phyloP scores from a whole-genome alignment of 2,329 filamentous ascomycete genomes.

The Helotiales sp. region DNA sequence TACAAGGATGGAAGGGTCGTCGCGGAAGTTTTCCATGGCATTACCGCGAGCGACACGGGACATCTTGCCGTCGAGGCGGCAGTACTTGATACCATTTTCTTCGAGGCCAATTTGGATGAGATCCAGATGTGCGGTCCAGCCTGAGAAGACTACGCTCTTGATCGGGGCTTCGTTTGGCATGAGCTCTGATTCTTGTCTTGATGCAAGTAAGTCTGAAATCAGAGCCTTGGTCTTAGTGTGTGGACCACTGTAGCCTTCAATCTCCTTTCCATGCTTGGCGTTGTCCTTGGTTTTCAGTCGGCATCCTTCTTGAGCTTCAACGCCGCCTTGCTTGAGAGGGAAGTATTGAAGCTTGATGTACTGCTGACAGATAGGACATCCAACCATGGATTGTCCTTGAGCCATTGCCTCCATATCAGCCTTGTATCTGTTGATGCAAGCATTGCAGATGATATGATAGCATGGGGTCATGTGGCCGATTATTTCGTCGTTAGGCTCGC shows the following conservation, averaged over 20 bases:
- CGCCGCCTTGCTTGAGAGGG: constrained; percentile 55
- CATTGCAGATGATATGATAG: constrained; percentile 79
- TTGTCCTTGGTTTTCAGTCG: constrained; percentile 28
- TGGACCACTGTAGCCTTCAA: constrained; percentile 75
- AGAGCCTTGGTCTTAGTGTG: constrained; percentile 90
- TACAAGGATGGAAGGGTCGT: constrained; percentile 69
- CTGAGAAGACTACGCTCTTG: constrained; percentile 93
- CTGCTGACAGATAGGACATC: constrained; percentile 69
- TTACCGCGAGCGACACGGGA: constrained; percentile 68
- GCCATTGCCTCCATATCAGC: constrained; percentile 47
- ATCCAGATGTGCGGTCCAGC: constrained; percentile 94
- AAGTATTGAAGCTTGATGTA: constrained; percentile 65
- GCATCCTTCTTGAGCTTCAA: constrained; percentile 32
- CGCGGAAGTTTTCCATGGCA: constrained; percentile 76
- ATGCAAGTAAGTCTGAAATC: constrained; percentile 68
- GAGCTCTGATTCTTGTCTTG: constrained; percentile 60
- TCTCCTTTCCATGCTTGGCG: constrained; percentile 55
- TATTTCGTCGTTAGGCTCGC: constrained; percentile 57
- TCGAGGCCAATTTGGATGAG: constrained; percentile 82
- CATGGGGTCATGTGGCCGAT: constrained; percentile 83
- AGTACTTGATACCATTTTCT: constrained; percentile 64
- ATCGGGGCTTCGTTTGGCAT: constrained; percentile 64
- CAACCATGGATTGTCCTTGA: constrained; percentile 42
- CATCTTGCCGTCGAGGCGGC: constrained; percentile 92
- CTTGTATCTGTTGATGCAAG: constrained; percentile 65